Conservation (phyloP, 768 basidiomycete species). For the Suillus fuscotomentosus region DNA sequence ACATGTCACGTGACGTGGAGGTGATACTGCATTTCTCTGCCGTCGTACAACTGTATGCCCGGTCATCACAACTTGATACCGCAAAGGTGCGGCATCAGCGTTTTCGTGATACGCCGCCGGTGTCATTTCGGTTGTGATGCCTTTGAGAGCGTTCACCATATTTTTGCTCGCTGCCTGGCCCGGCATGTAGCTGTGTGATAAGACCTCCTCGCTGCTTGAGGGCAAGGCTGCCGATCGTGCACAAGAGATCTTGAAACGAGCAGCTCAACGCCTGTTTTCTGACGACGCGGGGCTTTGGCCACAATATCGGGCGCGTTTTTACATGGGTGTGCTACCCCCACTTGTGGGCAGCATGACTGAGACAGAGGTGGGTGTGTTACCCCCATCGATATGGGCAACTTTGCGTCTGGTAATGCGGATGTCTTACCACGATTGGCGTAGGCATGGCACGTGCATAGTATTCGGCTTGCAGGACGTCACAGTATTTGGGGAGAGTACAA, state of each 20-base stretch:
- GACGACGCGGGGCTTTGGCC: neutral
- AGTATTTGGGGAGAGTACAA: neutral
- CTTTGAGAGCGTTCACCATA: no score
- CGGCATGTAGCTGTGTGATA: neutral
- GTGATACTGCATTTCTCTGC: no score
- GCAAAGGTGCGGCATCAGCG: no score
- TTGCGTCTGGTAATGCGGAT: neutral
- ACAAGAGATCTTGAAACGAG: no score
- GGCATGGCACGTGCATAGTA: neutral
- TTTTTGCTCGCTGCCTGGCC: no score
- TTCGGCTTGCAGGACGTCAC: neutral
- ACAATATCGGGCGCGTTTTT: neutral
- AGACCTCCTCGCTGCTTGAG: neutral
- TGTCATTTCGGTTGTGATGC: no score
- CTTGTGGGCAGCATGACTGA: no score
- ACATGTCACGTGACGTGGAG: no score
- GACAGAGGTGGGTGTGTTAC: no score
- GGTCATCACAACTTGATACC: no score
- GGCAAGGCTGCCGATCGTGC: neutral
- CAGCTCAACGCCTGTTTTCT: neutral
- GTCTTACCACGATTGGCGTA: neutral
- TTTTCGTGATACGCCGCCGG: no score
- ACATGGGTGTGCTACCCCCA: neutral
- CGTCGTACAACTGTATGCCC: no score
- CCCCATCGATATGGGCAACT: neutral